Conservation (phyloP, 2,329 filamentous ascomycete genomes). For the Cadophora gregata region DNA sequence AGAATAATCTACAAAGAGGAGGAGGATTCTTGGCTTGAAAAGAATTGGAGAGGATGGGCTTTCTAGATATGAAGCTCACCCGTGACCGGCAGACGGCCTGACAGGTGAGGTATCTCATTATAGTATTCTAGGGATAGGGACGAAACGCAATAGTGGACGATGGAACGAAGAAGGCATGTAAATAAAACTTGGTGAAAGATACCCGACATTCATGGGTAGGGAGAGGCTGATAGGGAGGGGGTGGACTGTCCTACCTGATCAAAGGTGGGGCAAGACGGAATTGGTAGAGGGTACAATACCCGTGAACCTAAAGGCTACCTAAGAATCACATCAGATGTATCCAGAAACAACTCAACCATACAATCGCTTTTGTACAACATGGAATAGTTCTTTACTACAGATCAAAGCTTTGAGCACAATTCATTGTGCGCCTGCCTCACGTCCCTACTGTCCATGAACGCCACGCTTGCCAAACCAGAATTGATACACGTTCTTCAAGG, state of each 20-base stretch:
- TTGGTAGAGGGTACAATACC: not conserved
- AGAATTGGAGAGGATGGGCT: constrained; percentile 1
- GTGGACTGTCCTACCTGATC: constrained; percentile 10
- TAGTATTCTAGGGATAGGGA: not conserved
- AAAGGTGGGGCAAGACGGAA: constrained; percentile 19
- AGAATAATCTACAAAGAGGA: constrained; percentile 27
- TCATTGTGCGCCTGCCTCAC: not conserved
- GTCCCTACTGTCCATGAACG: constrained; percentile 21
- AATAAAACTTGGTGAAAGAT: not conserved
- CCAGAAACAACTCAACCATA: no score
- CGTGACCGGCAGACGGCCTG: constrained; percentile 11
- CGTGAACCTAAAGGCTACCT: no score
- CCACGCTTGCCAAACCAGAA: constrained; percentile 25
- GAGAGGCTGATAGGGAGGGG: not conserved
- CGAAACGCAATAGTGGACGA: constrained; percentile 7
- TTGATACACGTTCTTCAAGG: constrained; percentile 14
- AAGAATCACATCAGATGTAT: no score
- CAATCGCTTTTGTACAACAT: not conserved
- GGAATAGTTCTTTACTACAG: not conserved
- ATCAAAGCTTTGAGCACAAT: not conserved
- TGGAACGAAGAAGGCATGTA: not conserved
- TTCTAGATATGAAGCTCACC: not conserved
- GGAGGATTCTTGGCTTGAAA: not conserved
- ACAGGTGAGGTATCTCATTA: constrained; percentile 22
- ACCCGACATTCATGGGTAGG: not conserved